These are phyloP conservation scores for Mortierella sp. DNA, from an alignment of 371 early-diverging fungal genomes.

Conservation along the genomic window DNA sequence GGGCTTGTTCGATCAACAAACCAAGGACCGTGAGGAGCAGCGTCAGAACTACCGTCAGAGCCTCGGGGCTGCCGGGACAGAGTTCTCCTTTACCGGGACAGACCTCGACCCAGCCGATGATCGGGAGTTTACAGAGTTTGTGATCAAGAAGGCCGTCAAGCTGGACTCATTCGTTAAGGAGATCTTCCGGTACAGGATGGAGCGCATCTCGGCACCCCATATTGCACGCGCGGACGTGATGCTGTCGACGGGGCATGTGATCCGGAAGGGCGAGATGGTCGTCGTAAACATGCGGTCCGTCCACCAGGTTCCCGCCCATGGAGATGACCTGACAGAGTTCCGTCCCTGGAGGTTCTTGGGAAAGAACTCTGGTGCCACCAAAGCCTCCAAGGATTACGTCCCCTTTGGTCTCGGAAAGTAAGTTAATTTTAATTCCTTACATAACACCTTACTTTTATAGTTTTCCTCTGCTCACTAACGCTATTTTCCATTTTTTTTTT, in stretches of 20 bases:
- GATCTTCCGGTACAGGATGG: constrained; percentile 33
- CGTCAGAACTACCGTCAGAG: not conserved
- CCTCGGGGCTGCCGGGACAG: not conserved
- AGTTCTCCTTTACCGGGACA: not conserved
- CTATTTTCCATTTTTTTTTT: too few relatives aligned
- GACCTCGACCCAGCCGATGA: constrained; percentile 14
- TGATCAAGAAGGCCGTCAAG: constrained; percentile 54
- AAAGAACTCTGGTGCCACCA: constrained; percentile 41
- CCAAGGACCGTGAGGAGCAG: constrained; percentile 2
- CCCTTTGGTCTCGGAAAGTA: constrained; percentile 65
- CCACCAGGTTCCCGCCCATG: constrained; percentile 14
- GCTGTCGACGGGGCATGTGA: constrained; percentile 52
- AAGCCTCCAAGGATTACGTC: constrained; percentile 54
- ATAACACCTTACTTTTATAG: too few relatives aligned
- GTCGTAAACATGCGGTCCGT: constrained; percentile 12
- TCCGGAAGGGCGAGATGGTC: constrained; percentile 50
- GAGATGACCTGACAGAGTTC: constrained; percentile 41
- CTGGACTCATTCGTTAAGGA: constrained; percentile 64
- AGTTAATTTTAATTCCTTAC: too few relatives aligned
- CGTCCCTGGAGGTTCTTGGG: constrained; percentile 60
- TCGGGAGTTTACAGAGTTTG: constrained; percentile 35
- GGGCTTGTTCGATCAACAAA: constrained; percentile 32
- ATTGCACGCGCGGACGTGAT: constrained; percentile 34
- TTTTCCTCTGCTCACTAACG: too few relatives aligned
- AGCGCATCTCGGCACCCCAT: constrained; percentile 42